Conservation (phyloP, 192 early-diverging fungal genomes). For the Chytriomyces sp. region DNA sequence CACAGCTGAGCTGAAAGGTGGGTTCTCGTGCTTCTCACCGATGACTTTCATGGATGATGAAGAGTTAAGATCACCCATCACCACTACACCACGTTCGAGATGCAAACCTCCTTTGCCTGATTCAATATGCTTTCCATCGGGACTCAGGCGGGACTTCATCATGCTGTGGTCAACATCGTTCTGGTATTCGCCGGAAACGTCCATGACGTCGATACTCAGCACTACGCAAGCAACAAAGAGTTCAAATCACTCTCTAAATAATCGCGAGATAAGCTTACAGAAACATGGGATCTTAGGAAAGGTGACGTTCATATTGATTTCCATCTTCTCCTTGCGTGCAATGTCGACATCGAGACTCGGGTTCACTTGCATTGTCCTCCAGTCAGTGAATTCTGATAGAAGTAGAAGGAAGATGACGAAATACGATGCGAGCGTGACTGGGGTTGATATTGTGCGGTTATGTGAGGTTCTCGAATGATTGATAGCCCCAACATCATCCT, state of each 20-base stretch:
- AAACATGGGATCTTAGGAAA: slow-evolving; percentile 91
- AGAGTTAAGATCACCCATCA: too few species aligned
- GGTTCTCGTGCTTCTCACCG: slow-evolving; percentile 23
- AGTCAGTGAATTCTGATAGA: slow-evolving; percentile 82
- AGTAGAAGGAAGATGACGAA: slow-evolving; percentile 76
- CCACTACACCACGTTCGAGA: too few species aligned
- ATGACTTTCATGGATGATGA: too few species aligned
- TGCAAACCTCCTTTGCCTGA: slow-evolving; percentile 60
- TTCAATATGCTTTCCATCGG: slow-evolving; percentile 65
- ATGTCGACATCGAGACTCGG: slow-evolving; percentile 83
- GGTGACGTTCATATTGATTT: slow-evolving; percentile 86
- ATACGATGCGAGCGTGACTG: slow-evolving; percentile 79
- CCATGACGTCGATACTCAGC: slow-evolving; percentile 93
- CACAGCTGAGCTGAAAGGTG: neutral
- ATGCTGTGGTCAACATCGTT: slow-evolving; percentile 76
- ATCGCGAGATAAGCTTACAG: slow-evolving; percentile 46
- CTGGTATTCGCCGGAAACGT: slow-evolving; percentile 87
- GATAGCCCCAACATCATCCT: too few species aligned
- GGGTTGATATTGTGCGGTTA: too few species aligned
- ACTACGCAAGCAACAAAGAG: too few species aligned
- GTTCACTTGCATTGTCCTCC: slow-evolving; percentile 63
- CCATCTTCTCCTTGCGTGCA: slow-evolving; percentile 83
- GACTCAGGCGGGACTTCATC: slow-evolving; percentile 77
- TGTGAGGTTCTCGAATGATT: too few species aligned
- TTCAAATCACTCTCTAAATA: neutral